Conservation (phyloP, 306 rosid genomes). For the Astragalus membranaceus region DNA sequence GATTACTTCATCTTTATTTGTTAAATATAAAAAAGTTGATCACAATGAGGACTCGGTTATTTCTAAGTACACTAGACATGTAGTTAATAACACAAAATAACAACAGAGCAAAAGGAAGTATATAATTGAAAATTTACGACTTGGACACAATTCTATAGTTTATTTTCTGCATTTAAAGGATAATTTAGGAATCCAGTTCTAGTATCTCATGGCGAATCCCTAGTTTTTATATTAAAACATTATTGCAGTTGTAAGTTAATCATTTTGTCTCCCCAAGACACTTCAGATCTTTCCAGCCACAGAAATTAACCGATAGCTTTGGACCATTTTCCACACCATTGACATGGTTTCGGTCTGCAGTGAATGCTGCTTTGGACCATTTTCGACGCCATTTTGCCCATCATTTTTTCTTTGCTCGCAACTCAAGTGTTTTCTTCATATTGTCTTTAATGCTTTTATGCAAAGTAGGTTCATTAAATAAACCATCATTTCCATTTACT, state of each 20-base stretch:
- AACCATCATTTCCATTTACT: not conserved
- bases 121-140: not conserved
- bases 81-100: not conserved
- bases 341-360: no score
- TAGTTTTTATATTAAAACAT: not conserved
- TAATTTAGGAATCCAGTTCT: not conserved
- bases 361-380: not conserved
- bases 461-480: not conserved
- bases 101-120: not conserved
- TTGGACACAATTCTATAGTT: not conserved
- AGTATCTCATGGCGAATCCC: not conserved
- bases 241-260: not conserved
- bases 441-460: not conserved
- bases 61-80: constrained; percentile 1
- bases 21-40: not conserved
- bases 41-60: not conserved
- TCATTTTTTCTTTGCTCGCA: not conserved
- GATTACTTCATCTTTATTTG: constrained; percentile 8
- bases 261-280: not conserved
- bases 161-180: not conserved
- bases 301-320: not conserved
- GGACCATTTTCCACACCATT: no score
- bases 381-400: not conserved
- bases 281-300: not conserved
- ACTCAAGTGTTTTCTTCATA: not conserved